These are phyloP conservation scores for Suillus weaverae DNA, from an alignment of 768 basidiomycete genomes.

Conservation along the genomic window DNA sequence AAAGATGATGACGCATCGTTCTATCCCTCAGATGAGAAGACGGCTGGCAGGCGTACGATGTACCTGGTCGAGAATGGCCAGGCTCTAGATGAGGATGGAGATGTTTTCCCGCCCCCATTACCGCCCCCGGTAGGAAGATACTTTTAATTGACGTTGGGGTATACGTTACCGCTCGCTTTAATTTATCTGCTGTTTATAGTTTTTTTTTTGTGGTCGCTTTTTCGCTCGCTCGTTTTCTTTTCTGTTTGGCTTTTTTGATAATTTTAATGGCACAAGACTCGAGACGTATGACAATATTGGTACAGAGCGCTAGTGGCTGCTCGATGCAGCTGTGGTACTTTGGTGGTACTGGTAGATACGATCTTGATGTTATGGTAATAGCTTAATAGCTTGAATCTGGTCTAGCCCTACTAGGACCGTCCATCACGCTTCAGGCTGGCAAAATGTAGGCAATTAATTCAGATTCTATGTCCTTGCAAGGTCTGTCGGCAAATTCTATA, in stretches of 20 bases:
- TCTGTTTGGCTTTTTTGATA: slow-evolving; percentile 1
- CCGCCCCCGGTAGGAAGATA: neutral
- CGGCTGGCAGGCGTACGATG: slow-evolving; percentile 35
- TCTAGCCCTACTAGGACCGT: too few species aligned
- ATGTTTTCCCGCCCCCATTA: neutral
- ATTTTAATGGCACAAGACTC: neutral
- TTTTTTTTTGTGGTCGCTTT: slow-evolving; percentile 11
- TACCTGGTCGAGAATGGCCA: slow-evolving; percentile 32
- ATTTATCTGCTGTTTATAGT: slow-evolving; percentile 33
- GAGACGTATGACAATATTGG: neutral
- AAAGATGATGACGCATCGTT: slow-evolving; percentile 28
- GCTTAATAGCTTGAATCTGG: too few species aligned
- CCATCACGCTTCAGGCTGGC: too few species aligned
- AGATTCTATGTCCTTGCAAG: too few species aligned
- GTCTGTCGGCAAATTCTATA: too few species aligned
- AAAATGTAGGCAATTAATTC: too few species aligned
- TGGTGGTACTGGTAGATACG: neutral
- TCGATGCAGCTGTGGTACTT: neutral
- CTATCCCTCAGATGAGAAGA: slow-evolving; percentile 29
- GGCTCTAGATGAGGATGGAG: slow-evolving; percentile 18
- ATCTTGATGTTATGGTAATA: neutral
- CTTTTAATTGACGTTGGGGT: slow-evolving; percentile 3
- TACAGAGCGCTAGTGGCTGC: neutral
- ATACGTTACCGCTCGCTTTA: slow-evolving; percentile 14
- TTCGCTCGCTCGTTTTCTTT: slow-evolving; percentile 10